Percentiles rank a stretch among this genome's conserved stretches.
phyloP scores from a whole-genome alignment of 2,329 filamentous ascomycete species.

The Trichoderma sp. region DNA sequence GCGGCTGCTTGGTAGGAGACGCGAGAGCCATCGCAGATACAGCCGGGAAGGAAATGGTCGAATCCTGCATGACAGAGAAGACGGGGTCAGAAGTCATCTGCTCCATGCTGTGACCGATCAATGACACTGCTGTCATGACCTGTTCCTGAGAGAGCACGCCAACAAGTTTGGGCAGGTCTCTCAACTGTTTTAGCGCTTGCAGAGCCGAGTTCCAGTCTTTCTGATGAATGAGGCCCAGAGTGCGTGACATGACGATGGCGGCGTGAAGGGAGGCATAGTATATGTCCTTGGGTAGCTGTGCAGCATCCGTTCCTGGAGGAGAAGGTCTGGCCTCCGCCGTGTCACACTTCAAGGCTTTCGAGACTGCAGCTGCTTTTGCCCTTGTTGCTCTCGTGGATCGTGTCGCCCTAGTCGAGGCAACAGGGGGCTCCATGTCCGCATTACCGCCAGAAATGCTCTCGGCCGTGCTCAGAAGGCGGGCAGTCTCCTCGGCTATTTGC shows the following conservation, averaged over 20 bases:
- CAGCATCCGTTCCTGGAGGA: slow-evolving; percentile 26
- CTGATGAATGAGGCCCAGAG: slow-evolving; percentile 50
- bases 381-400: slow-evolving; percentile 35
- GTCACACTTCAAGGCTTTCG: slow-evolving; percentile 1
- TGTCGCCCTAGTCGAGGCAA: slow-evolving; percentile 27
- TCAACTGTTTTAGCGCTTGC: slow-evolving; percentile 55
- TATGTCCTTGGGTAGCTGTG: slow-evolving; percentile 38
- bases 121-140: slow-evolving; percentile 66
- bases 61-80: slow-evolving; percentile 88
- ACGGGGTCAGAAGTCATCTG: slow-evolving; percentile 78
- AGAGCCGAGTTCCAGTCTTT: slow-evolving; percentile 63
- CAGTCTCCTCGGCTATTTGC: slow-evolving; percentile 52
- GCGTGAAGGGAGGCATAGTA: slow-evolving; percentile 44
- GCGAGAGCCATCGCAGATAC: slow-evolving; percentile 48
- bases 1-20: too few species aligned
- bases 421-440: slow-evolving; percentile 23
- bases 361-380: slow-evolving; percentile 24
- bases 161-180: slow-evolving; percentile 47
- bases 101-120: slow-evolving; percentile 68
- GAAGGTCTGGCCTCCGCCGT: slow-evolving; percentile 33
- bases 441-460: slow-evolving; percentile 27
- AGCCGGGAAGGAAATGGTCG: slow-evolving; percentile 83
- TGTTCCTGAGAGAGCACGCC: slow-evolving; percentile 52
- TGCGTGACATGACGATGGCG: slow-evolving; percentile 44
- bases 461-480: slow-evolving; percentile 41